Evolutionary conservation across 2,329 filamentous ascomycete genomes (phyloP), one percentile per base, ranked within the genome.

Genomic region (Arthroderma sp.): DNA sequence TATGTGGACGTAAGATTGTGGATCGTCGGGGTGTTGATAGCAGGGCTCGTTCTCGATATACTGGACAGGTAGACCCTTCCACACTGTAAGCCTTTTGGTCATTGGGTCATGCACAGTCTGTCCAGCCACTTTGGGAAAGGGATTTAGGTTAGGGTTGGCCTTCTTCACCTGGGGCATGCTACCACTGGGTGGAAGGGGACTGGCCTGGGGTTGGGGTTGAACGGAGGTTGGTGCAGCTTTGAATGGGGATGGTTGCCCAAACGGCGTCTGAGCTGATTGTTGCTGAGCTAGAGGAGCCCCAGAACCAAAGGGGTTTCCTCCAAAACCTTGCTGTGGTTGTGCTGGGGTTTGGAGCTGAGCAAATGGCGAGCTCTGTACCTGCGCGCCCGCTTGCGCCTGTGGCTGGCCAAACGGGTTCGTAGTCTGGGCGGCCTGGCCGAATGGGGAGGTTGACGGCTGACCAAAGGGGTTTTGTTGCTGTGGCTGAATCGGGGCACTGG

Each of bases 31-130:
- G 76, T 74, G 55, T 74, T 81, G 65, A 60, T 75, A 78, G 62
- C 73, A 75, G 0, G 83, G 79, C 5, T 71, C 67, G 19, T 70
- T 67, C 31, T 75, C 70, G 62, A 80, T 76, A 68, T 88, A 88
- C 1, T 73, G 69, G 0, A 88, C 83, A 0, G 76, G 76, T 61
- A 80, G 80, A 17, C 81, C 81, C 63, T 86, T 86, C 76, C 85
- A 90, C 58, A 73, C 73, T 0, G 71, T 68, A 0, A 88, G 69
- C 33, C 64, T 68, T 21, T 72, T 70, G 4, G 66, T 68, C 39
- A 62, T 58, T 11, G 68, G 70, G 37, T 74, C 65, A 21, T 65
- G 67, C 13, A 65, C 57, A 4, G 72, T 74, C 43, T 71, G 66
- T n/a, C 67, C 72, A 43, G 66, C 65, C 28, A 74, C 62, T 17